phyloP scores from a whole-genome alignment of 2,329 filamentous ascomycete species.

The Chrysoporthe cubensis region DNA sequence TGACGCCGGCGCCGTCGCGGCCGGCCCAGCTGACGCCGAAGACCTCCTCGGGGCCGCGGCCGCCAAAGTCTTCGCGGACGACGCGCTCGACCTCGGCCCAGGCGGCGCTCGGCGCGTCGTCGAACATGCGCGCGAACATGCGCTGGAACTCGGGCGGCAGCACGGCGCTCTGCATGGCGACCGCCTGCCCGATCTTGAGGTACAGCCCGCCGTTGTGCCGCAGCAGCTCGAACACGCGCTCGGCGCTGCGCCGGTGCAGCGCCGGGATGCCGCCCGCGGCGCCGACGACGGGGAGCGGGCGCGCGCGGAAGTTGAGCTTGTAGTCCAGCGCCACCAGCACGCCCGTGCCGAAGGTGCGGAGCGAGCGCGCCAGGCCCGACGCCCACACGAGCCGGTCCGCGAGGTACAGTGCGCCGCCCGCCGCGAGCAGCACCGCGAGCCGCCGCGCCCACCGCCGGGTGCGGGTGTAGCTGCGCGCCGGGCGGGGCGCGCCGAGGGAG shows the following conservation, averaged over 20 bases:
- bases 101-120: slow-evolving; percentile 87
- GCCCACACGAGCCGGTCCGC: slow-evolving; percentile 78
- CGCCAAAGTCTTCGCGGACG: slow-evolving; percentile 86
- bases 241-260: slow-evolving; percentile 81
- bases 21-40: slow-evolving; percentile 86
- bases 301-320: slow-evolving; percentile 89
- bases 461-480: slow-evolving; percentile 72
- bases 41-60: slow-evolving; percentile 81
- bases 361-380: slow-evolving; percentile 75
- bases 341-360: slow-evolving; percentile 80
- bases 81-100: slow-evolving; percentile 87
- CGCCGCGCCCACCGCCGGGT: slow-evolving; percentile 78
- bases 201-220: slow-evolving; percentile 90
- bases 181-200: slow-evolving; percentile 96
- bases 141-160: slow-evolving; percentile 92
- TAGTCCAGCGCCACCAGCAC: slow-evolving; percentile 87
- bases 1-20: slow-evolving; percentile 67
- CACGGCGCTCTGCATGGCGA: slow-evolving; percentile 96
- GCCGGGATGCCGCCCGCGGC: slow-evolving; percentile 68
- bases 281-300: slow-evolving; percentile 61
- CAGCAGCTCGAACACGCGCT: slow-evolving; percentile 80
- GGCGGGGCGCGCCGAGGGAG: slow-evolving; percentile 73
- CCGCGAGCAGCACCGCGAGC: slow-evolving; percentile 63
- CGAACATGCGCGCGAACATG: slow-evolving; percentile 97
- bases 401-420: slow-evolving; percentile 66